phyloP scores from a whole-genome alignment of 768 basidiomycete species.

The Lactarius sp. region DNA sequence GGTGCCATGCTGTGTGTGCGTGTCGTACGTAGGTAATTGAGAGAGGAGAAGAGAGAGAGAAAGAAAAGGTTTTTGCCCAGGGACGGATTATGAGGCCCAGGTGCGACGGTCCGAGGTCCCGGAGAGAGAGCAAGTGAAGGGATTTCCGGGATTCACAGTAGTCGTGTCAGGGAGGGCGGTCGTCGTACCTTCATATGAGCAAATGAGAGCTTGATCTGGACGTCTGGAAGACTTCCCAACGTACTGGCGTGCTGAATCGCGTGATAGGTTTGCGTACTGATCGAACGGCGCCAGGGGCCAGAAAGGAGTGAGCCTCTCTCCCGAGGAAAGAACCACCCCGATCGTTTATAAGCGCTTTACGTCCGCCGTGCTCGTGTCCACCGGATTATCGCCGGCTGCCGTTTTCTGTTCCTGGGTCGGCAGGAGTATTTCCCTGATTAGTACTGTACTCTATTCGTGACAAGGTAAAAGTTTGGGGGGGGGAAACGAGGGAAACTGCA shows the following conservation, averaged over 20 bases:
- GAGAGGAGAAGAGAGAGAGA: not conserved
- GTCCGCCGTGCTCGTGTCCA: not conserved
- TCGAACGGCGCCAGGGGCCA: not conserved
- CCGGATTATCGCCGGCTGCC: not conserved
- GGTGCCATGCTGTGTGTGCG: conserved; percentile 10
- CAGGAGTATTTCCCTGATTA: conserved; percentile 3
- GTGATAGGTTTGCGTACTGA: not conserved
- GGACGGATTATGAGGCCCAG: not conserved
- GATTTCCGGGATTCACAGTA: not conserved
- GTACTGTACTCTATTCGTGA: no score
- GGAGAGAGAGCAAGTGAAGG: not conserved
- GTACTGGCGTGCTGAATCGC: not conserved
- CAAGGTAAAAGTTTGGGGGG: no score
- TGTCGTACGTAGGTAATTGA: not conserved
- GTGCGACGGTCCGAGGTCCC: not conserved
- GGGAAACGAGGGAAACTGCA: no score
- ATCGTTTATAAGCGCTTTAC: not conserved
- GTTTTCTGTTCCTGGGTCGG: conserved; percentile 27
- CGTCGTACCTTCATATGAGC: conserved; percentile 16
- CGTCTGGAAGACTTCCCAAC: conserved; percentile 17
- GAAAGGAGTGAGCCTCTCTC: not conserved
- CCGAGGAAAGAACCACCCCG: not conserved
- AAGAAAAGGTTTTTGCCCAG: not conserved
- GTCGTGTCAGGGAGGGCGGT: not conserved
- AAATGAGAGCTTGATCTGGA: conserved; percentile 50